Evolutionary conservation across 768 basidiomycete genomes (phyloP).

Genomic region (Trametes meyenii): DNA sequence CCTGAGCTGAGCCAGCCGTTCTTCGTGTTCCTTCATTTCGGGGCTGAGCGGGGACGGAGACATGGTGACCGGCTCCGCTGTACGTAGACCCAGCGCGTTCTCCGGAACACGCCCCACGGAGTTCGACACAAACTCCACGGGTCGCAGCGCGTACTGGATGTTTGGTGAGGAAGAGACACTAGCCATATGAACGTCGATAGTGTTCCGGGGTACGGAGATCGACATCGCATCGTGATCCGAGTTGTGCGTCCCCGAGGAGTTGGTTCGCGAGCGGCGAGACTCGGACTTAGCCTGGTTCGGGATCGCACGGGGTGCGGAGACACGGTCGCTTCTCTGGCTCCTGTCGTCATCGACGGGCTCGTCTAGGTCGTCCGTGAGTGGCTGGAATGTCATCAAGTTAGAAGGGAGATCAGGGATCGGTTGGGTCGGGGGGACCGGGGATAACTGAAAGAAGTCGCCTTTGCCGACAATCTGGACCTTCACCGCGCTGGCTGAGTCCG

Average conservation of each 20-base stretch:
- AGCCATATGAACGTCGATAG: constrained; percentile 33
- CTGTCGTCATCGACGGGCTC: constrained; percentile 28
- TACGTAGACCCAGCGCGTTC: constrained; percentile 20
- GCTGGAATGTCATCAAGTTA: constrained; percentile 26
- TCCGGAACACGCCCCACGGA: constrained; percentile 14
- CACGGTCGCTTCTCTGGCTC: constrained; percentile 4
- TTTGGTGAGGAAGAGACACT: constrained; percentile 32
- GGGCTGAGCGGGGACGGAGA: background rate
- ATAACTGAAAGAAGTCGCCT: constrained; percentile 30
- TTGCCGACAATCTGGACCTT: constrained; percentile 21
- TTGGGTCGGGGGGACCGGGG: constrained; percentile 30
- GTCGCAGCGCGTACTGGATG: constrained; percentile 24
- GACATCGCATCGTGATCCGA: constrained; percentile 23
- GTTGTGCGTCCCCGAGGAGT: constrained; percentile 22
- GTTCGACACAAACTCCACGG: constrained; percentile 12
- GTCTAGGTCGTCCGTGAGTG: constrained; percentile 31
- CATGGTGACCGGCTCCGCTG: constrained; percentile 3
- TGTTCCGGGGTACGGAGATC: constrained; percentile 29
- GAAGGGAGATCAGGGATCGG: constrained; percentile 29
- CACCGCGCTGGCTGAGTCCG: constrained; percentile 11
- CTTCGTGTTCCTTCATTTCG: constrained; percentile 18
- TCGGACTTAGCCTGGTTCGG: constrained; percentile 22
- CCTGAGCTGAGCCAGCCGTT: constrained; percentile 22
- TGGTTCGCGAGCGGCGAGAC: constrained; percentile 27
- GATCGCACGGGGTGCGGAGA: constrained; percentile 29